Evolutionary conservation across 805 yeast species (phyloP).

Genomic region (Yarrowia sp.): DNA sequence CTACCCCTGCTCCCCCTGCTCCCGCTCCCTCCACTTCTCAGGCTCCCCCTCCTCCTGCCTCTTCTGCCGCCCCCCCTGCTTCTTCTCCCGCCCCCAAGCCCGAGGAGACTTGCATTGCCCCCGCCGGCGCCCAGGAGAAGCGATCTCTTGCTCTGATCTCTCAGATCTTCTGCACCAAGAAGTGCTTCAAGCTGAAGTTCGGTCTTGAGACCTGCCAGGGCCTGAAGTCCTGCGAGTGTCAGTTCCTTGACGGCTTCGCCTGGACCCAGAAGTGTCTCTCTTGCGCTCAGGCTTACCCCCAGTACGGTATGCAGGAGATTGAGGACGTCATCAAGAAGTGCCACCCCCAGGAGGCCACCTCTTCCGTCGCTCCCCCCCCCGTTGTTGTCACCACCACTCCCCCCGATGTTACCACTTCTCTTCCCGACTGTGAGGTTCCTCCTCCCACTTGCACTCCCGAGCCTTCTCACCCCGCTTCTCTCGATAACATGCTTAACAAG

Average conservation of each 20-base stretch:
- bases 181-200: conserved; percentile 18
- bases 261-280: conserved; percentile 24
- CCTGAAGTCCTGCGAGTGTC: conserved; percentile 11
- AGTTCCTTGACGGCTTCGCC: conserved; percentile 19
- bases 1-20: conserved; percentile 27
- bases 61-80: conserved; percentile 8
- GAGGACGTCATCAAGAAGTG: conserved; percentile 19
- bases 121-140: background rate
- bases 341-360: conserved; percentile 16
- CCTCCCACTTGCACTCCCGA: conserved; percentile 22
- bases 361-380: conserved; percentile 9
- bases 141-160: conserved; percentile 3
- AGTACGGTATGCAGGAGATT: conserved; percentile 18
- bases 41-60: background rate
- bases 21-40: conserved; percentile 8
- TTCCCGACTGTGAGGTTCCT: conserved; percentile 21
- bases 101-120: conserved; percentile 11
- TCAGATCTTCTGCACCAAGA: conserved; percentile 7
- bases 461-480: conserved; percentile 20
- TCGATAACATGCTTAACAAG: conserved; percentile 17
- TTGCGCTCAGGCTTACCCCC: conserved; percentile 17
- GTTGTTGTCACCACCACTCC: conserved; percentile 17
- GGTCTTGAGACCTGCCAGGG: conserved; percentile 16
- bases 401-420: background rate
- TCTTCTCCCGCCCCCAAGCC: conserved; percentile 7